Evolutionary conservation across 345 rosid species (phyloP).

Genomic region (Streptanthus diversifolius): DNA sequence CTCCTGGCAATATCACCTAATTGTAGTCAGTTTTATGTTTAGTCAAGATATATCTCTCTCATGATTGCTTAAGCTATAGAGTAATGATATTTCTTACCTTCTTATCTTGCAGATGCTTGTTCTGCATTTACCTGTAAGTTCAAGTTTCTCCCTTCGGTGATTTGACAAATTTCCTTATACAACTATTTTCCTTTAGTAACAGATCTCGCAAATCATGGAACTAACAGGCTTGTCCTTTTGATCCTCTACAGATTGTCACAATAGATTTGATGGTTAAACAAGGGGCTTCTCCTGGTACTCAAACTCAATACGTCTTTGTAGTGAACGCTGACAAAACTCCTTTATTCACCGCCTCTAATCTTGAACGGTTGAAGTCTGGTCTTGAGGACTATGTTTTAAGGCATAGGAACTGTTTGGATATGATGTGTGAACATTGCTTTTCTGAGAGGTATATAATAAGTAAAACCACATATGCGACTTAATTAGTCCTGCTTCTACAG

Average conservation of each 20-base stretch:
- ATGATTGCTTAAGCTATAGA: background rate
- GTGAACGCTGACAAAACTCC: slow-evolving; percentile 44
- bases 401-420: slow-evolving; percentile 46
- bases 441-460: slow-evolving; percentile 37
- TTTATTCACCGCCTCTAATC: slow-evolving; percentile 45
- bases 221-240: background rate
- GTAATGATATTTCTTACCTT: slow-evolving; percentile 10
- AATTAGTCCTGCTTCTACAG: slow-evolving; percentile 2
- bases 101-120: slow-evolving; percentile 74
- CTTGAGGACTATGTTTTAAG: slow-evolving; percentile 67
- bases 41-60: slow-evolving; percentile 2
- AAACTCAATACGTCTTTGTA: slow-evolving; percentile 45
- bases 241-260: slow-evolving; percentile 54
- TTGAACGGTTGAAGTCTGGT: slow-evolving; percentile 73
- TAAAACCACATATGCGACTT: background rate
- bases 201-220: background rate
- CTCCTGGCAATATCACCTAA: background rate
- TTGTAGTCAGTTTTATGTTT: background rate
- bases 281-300: slow-evolving; percentile 45
- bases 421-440: slow-evolving; percentile 52
- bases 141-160: slow-evolving; percentile 16
- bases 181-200: background rate
- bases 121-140: slow-evolving; percentile 74
- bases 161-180: background rate
- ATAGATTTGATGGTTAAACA: slow-evolving; percentile 57